phyloP scores from a whole-genome alignment of 176 grass and related monocot genomes.

The Carex cristatella region DNA sequence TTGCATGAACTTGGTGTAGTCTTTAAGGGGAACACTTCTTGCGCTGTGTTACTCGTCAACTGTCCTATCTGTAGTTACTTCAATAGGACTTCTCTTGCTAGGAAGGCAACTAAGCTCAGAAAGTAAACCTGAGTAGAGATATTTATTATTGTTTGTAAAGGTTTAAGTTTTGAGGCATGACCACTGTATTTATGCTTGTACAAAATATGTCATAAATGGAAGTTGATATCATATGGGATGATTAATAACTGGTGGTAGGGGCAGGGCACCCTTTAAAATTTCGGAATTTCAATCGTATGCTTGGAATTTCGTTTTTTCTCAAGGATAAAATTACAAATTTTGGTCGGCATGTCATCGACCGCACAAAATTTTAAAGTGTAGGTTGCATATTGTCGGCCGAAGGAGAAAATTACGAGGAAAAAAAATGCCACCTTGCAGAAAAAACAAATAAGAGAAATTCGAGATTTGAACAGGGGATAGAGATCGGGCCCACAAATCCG shows the following conservation, averaged over 20 bases:
- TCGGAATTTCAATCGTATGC: too few relatives aligned
- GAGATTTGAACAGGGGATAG: background rate
- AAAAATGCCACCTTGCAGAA: background rate
- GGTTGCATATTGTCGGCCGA: too few relatives aligned
- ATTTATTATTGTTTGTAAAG: background rate
- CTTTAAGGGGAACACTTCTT: slow-evolving; percentile 64
- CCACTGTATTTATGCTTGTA: background rate
- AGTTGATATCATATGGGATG: background rate
- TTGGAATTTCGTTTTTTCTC: too few relatives aligned
- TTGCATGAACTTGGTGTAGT: slow-evolving; percentile 30
- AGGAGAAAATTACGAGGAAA: too few relatives aligned
- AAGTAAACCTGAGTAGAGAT: slow-evolving; percentile 37
- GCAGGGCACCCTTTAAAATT: too few relatives aligned
- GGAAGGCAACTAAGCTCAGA: slow-evolving; percentile 55
- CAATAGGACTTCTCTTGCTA: slow-evolving; percentile 51
- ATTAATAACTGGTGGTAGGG: background rate
- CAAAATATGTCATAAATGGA: background rate
- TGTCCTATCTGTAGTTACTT: slow-evolving; percentile 31
- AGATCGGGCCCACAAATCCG: slow-evolving; percentile 6
- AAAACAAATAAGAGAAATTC: background rate
- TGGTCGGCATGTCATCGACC: too few relatives aligned
- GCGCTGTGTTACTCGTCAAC: slow-evolving; percentile 55
- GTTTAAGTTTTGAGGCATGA: background rate
- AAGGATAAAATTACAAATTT: too few relatives aligned
- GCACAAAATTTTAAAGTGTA: too few relatives aligned